A percentile compares a stretch with the other conserved stretches of the same genome.
These are phyloP conservation scores for Suillus paluster DNA, from an alignment of 768 basidiomycete species.

Conservation along the genomic window DNA sequence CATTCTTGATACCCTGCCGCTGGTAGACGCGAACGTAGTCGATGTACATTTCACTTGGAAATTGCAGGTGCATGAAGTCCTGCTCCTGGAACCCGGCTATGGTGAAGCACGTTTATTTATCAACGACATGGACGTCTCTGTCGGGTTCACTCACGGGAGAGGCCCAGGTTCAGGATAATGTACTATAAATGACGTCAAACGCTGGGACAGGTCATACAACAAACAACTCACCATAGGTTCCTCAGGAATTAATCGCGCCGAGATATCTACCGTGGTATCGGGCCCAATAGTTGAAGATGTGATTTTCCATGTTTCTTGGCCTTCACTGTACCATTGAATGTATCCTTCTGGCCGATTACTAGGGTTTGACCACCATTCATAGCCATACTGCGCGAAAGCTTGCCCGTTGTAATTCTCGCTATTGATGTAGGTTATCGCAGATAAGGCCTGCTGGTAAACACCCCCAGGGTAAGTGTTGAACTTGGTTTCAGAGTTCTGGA, in stretches of 20 bases:
- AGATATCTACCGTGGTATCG: conserved; percentile 59
- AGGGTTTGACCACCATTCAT: conserved; percentile 84
- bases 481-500: conserved; percentile 56
- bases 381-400: conserved; percentile 66
- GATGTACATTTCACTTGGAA: conserved; percentile 81
- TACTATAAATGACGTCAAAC: conserved; percentile 49
- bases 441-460: conserved; percentile 74
- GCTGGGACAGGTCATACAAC: conserved; percentile 2
- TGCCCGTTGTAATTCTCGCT: conserved; percentile 58
- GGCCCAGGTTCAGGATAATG: conserved; percentile 84
- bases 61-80: conserved; percentile 71
- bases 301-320: conserved; percentile 71
- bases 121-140: not conserved
- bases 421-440: conserved; percentile 62
- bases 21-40: conserved; percentile 94
- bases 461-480: conserved; percentile 76
- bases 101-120: conserved; percentile 7
- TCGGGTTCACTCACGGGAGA: conserved; percentile 54
- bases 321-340: conserved; percentile 82
- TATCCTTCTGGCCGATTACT: conserved; percentile 67
- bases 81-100: conserved; percentile 70
- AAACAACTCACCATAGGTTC: conserved; percentile 84
- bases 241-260: conserved; percentile 73
- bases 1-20: conserved; percentile 66
- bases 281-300: conserved; percentile 69